These are phyloP conservation scores for Annona squamosa DNA, from an alignment of 164 flowering plant species.

Conservation along the genomic window DNA sequence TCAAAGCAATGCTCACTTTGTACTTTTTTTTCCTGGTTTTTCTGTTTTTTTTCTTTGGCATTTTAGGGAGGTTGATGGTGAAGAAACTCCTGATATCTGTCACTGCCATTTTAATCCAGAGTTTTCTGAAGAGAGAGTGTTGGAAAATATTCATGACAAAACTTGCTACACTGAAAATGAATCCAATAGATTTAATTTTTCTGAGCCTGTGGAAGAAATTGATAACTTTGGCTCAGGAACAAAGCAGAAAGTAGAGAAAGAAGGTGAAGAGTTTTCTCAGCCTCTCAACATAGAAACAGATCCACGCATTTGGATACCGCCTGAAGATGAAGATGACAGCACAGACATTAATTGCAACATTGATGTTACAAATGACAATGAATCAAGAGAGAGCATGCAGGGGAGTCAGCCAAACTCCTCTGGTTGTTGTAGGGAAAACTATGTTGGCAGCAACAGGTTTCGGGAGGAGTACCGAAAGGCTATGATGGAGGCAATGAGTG, in stretches of 20 bases:
- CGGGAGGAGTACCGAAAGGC: constrained; percentile 54
- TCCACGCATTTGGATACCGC: constrained; percentile 59
- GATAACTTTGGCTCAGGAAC: constrained; percentile 10
- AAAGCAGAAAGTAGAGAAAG: constrained; percentile 17
- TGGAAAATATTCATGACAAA: background rate
- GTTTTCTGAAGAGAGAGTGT: constrained; percentile 8
- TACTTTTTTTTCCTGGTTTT: background rate
- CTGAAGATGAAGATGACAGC: constrained; percentile 65
- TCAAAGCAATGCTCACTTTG: background rate
- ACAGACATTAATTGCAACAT: constrained; percentile 56
- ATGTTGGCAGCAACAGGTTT: constrained; percentile 29
- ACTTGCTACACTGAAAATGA: background rate
- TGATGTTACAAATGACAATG: constrained; percentile 50
- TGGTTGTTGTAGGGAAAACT: constrained; percentile 33
- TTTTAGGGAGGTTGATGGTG: constrained; percentile 33
- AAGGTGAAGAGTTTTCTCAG: constrained; percentile 18
- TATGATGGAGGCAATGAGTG: constrained; percentile 49
- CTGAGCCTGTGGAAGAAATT: constrained; percentile 12
- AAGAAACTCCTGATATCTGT: constrained; percentile 17
- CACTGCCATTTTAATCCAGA: constrained; percentile 21
- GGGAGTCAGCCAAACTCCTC: constrained; percentile 61
- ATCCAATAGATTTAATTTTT: constrained; percentile 1
- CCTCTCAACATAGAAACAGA: constrained; percentile 31
- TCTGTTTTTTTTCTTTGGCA: too few species aligned
- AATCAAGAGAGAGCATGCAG: constrained; percentile 41